Base-by-base conservation (phyloP, 768 basidiomycete species). In the Suillus lakei region DNA sequence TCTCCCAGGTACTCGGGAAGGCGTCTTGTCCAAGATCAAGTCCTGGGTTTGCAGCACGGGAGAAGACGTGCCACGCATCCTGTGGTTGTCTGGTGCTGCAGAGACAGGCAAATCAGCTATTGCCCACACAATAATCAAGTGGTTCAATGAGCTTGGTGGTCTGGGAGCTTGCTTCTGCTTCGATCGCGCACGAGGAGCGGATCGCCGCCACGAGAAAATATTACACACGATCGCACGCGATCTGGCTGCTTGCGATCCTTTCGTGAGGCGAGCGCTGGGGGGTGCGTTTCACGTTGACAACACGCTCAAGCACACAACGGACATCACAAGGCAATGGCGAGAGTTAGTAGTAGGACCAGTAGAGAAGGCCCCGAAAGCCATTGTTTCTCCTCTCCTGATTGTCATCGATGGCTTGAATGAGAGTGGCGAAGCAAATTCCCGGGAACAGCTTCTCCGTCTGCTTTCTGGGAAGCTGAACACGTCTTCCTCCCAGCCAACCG, bases 401-500 rank as follows among this genome's bases (percentile, higher is more conserved):
- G 64, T 76, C 43, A 69, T 75, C 32, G 75, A 77, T 56, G 75
- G 61, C 5, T 53, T 74, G 30, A 67, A 72, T 48, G 70, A 68
- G 55, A 69, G 67, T 50, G 63, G 63, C 9, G 51, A 67, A 10
- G 46, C 38, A 7, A 21, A 18, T 9, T 32, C 55, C 38, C 67
- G 68, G 18, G 48, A 54, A 23, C 21, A 23, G 16, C 55, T 75
- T 36, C 70, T 77, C 18, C 3, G n/a, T 26, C n/a, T 67, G 18
- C 38, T 68, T 32, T 23, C 51, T 26, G 38, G 48, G 4, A 23
- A 53, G 23, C 48, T 7, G 23, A 8, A 50, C 7, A 4, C 13
- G 10, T 30, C 61, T 26, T n/a, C 28, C 23, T 38, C 34, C 10
- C 50, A 58, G 16, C 34, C 9, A n/a, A 2, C 28, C 28, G 3